Evolutionary conservation across 768 basidiomycete genomes (phyloP), one percentile per base, ranked within the genome.

Genomic region (Russula griseocarnosa): DNA sequence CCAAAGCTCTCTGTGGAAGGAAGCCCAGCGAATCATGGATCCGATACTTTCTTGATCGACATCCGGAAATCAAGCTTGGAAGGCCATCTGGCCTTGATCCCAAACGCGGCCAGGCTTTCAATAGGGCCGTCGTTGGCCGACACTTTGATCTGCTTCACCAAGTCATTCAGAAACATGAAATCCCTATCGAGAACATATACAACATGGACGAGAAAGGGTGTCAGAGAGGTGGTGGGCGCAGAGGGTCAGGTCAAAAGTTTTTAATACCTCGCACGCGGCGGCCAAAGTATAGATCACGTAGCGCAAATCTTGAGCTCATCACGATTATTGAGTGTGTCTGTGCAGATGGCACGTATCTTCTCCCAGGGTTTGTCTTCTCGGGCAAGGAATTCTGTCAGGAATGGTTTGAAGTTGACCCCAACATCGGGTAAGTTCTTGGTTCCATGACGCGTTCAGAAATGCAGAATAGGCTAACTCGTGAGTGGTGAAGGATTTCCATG

Each of bases 101-200:
- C 1, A 74, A 76, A 57, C 62, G 72, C 32, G 75, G 71, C 3
- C 60, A 71, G 47, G 70, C 70, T 0, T 76, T 80, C 65, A 79
- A 80, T 49, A 11, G 53, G 65, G 49, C 63, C 0, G 63, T 55
- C 2, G 68, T 69, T 5, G 9, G 47, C 16, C 55, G 66, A 30
- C 62, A 67, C 55, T 20, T 42, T 5, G 40, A 64, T 9, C 36
- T 55, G 0, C 51, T 68, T 11, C 24, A 26, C 13, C 32, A 63
- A 28, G 24, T 69, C 22, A 50, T 63, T 16, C 24, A 47, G 14
- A 42, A 42, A 42, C 5, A 20, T 8, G 6, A 42, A 16, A 42
- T 42, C 0, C 40, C 40, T 3, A 5, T 20, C 0, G 18, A 42
- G 16, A 42, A 42, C 5, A 42, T 42, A 3, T 42, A 20, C 18